A percentile compares a stretch with the other conserved stretches of the same genome.
Evolutionary conservation across 805 yeast genomes (phyloP).

Genomic region (Phaffomyces opuntiae): DNA sequence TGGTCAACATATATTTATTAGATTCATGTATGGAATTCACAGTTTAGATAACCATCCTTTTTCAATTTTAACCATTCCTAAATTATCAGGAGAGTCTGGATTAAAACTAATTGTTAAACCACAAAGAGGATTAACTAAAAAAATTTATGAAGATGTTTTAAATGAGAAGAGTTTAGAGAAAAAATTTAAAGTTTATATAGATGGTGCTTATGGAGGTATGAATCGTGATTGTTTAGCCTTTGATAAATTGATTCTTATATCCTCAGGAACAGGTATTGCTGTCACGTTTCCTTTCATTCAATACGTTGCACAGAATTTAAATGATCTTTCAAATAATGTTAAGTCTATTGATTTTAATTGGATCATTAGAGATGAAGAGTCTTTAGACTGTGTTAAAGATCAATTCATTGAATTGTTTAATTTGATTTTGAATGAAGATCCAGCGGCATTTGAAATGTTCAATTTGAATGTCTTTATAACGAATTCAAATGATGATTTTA

Average conservation of each 20-base stretch:
- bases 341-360: conserved; percentile 35
- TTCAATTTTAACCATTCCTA: conserved; percentile 35
- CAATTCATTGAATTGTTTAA: conserved; percentile 23
- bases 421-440: not conserved
- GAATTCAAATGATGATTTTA: conserved; percentile 15
- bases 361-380: conserved; percentile 31
- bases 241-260: conserved; percentile 34
- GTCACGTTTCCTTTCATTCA: conserved; percentile 39
- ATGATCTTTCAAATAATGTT: conserved; percentile 13
- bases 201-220: conserved; percentile 58
- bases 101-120: conserved; percentile 40
- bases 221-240: conserved; percentile 38
- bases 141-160: conserved; percentile 18
- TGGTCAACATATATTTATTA: conserved; percentile 48
- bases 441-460: not conserved
- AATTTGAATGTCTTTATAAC: conserved; percentile 24
- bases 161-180: conserved; percentile 21
- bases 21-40: conserved; percentile 35
- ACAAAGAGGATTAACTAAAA: conserved; percentile 39
- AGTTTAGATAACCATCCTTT: conserved; percentile 52
- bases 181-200: conserved; percentile 28
- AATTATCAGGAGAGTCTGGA: not conserved
- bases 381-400: conserved; percentile 33
- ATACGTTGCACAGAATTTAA: conserved; percentile 13
- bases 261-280: conserved; percentile 50